A percentile compares a stretch with the other conserved stretches of the same genome.
These are phyloP conservation scores for Botrytis byssoidea DNA, from an alignment of 2,329 filamentous ascomycete species.

Conservation along the genomic window DNA sequence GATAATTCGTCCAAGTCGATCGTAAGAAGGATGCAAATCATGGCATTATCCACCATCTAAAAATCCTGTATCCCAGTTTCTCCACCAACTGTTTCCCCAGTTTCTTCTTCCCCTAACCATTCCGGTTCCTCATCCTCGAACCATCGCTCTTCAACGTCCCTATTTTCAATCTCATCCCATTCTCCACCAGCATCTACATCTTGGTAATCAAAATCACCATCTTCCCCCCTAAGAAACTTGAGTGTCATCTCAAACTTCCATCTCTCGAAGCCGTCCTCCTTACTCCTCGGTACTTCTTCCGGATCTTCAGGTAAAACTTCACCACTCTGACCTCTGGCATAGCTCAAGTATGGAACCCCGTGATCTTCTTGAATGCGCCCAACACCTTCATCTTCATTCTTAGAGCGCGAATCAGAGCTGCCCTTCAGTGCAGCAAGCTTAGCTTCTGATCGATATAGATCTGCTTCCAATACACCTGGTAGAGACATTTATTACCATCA, in stretches of 20 bases:
- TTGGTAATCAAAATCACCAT: conserved; percentile 40
- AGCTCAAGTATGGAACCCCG: conserved; percentile 32
- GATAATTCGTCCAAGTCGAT: background rate
- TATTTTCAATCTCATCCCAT: conserved; percentile 37
- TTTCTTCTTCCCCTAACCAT: conserved; percentile 32
- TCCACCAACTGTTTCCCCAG: conserved; percentile 28
- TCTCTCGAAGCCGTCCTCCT: conserved; percentile 38
- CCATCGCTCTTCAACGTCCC: conserved; percentile 39
- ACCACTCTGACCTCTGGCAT: conserved; percentile 32
- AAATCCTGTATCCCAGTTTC: conserved; percentile 41
- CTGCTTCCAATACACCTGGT: conserved; percentile 37
- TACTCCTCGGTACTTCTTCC: conserved; percentile 37
- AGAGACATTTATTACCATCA: conserved; percentile 2
- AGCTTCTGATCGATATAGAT: conserved; percentile 40
- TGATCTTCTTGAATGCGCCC: conserved; percentile 15
- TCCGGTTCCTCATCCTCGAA: conserved; percentile 41
- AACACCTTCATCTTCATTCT: background rate
- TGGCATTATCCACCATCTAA: conserved; percentile 23
- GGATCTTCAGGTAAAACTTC: conserved; percentile 37
- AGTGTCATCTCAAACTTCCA: conserved; percentile 41
- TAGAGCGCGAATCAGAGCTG: conserved; percentile 16
- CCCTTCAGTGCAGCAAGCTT: conserved; percentile 37
- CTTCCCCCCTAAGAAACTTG: conserved; percentile 39
- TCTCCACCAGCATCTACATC: conserved; percentile 38
- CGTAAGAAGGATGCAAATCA: background rate